Evolutionary conservation across 2,329 filamentous ascomycete species (phyloP).

Genomic region (Ophiostoma triangulosporum): DNA sequence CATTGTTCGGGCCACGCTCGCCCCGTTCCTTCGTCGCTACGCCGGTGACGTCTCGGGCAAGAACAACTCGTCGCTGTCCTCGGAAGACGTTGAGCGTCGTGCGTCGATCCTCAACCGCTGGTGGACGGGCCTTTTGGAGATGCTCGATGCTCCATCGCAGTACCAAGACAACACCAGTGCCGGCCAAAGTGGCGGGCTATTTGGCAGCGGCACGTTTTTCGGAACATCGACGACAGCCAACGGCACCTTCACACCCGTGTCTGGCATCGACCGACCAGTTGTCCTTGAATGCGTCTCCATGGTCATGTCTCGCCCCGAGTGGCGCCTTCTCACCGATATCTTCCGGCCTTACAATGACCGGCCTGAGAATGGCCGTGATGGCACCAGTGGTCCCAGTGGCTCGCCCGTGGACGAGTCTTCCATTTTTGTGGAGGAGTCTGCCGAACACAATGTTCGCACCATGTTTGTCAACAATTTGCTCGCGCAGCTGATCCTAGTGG

Average conservation of each 20-base stretch:
- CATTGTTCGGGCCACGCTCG: slow-evolving; percentile 54
- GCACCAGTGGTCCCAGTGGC: slow-evolving; percentile 40
- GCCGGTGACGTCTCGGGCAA: slow-evolving; percentile 52
- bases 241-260: slow-evolving; percentile 56
- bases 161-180: slow-evolving; percentile 2
- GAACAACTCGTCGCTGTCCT: slow-evolving; percentile 40
- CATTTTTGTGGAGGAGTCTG: slow-evolving; percentile 44
- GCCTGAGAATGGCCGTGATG: slow-evolving; percentile 30
- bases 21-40: slow-evolving; percentile 66
- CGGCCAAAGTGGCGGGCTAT: slow-evolving; percentile 11
- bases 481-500: slow-evolving; percentile 72
- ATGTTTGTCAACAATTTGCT: slow-evolving; percentile 74
- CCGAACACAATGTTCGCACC: slow-evolving; percentile 77
- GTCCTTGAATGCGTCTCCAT: slow-evolving; percentile 66
- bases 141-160: slow-evolving; percentile 48
- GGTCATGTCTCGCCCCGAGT: slow-evolving; percentile 82
- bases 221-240: slow-evolving; percentile 12
- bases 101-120: slow-evolving; percentile 74
- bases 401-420: slow-evolving; percentile 48
- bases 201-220: slow-evolving; percentile 8
- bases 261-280: slow-evolving; percentile 69
- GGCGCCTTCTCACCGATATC: slow-evolving; percentile 59
- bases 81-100: slow-evolving; percentile 72
- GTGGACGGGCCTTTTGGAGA: slow-evolving; percentile 74
- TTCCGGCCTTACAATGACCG: slow-evolving; percentile 50